These are phyloP conservation scores for Macaranga tanarius DNA, from an alignment of 441 rosid genomes.

Conservation along the genomic window DNA sequence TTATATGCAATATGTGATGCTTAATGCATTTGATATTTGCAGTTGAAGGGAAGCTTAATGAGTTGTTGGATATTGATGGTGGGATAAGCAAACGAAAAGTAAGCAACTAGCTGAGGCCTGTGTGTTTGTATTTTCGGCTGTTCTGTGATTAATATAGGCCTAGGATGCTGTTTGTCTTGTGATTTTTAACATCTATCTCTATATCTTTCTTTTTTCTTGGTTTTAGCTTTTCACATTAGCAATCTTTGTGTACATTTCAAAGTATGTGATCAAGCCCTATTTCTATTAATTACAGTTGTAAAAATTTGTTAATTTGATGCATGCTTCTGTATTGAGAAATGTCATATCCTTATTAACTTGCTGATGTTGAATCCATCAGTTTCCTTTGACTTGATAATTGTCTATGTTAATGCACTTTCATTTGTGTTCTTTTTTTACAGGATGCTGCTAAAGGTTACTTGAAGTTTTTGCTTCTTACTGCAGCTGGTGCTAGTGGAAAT, in stretches of 20 bases:
- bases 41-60: slow-evolving; percentile 98
- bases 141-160: slow-evolving; percentile 1
- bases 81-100: slow-evolving; percentile 96
- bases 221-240: neutral
- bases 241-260: neutral
- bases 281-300: slow-evolving; percentile 8
- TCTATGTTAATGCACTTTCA: neutral
- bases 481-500: slow-evolving; percentile 70
- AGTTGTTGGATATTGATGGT: slow-evolving; percentile 88
- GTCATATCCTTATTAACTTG: neutral
- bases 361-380: neutral
- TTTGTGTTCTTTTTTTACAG: slow-evolving; percentile 36
- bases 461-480: slow-evolving; percentile 96
- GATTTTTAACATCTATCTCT: neutral
- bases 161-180: neutral
- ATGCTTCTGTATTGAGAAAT: neutral
- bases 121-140: neutral
- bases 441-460: slow-evolving; percentile 91
- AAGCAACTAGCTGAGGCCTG: slow-evolving; percentile 30
- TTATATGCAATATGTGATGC: slow-evolving; percentile 2
- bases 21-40: slow-evolving; percentile 33
- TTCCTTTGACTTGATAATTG: neutral
- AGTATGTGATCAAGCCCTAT: neutral
- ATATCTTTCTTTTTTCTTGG: neutral
- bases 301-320: slow-evolving; percentile 2